Evolutionary conservation across 352 stramenopile species (phyloP).

Genomic region (Phytopythium kandeliae): DNA sequence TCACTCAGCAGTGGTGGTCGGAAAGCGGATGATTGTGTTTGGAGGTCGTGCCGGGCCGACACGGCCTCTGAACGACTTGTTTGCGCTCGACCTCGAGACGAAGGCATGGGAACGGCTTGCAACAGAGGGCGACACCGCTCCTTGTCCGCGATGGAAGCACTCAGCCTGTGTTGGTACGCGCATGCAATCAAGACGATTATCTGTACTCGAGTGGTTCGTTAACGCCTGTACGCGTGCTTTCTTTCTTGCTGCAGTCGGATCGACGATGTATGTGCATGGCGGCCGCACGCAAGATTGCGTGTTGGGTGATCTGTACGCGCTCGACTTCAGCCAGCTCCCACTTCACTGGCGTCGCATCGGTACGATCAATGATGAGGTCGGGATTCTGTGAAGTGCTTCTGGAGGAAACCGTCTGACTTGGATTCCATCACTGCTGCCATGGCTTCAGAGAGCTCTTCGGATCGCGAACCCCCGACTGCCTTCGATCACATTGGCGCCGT

Average conservation of each 20-base stretch:
- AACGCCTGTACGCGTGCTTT: constrained; percentile 1
- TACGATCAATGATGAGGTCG: constrained; percentile 8
- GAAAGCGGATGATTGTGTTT: constrained; percentile 69
- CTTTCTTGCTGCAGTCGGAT: constrained; percentile 34
- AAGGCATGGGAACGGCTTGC: constrained; percentile 35
- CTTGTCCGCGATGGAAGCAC: constrained; percentile 75
- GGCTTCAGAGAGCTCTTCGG: constrained; percentile 11
- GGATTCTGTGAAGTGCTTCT: background rate
- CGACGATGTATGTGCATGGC: constrained; percentile 64
- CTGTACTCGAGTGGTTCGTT: background rate
- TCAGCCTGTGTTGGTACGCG: constrained; percentile 44
- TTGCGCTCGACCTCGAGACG: constrained; percentile 39
- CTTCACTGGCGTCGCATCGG: constrained; percentile 48
- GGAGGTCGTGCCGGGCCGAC: constrained; percentile 65
- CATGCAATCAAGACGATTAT: background rate
- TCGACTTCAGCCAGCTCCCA: constrained; percentile 38
- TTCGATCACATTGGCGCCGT: constrained; percentile 65
- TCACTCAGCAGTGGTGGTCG: constrained; percentile 54
- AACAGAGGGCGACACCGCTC: constrained; percentile 17
- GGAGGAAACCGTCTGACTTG: background rate
- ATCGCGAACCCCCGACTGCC: constrained; percentile 7
- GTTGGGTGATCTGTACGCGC: constrained; percentile 61
- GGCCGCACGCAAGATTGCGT: constrained; percentile 63
- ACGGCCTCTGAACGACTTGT: constrained; percentile 66
- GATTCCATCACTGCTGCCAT: background rate